Percentiles rank a stretch among this genome's conserved stretches.
These are phyloP conservation scores for Pneumocystis sp. DNA, from an alignment of 1,139 yeast species.

Conservation along the genomic window DNA sequence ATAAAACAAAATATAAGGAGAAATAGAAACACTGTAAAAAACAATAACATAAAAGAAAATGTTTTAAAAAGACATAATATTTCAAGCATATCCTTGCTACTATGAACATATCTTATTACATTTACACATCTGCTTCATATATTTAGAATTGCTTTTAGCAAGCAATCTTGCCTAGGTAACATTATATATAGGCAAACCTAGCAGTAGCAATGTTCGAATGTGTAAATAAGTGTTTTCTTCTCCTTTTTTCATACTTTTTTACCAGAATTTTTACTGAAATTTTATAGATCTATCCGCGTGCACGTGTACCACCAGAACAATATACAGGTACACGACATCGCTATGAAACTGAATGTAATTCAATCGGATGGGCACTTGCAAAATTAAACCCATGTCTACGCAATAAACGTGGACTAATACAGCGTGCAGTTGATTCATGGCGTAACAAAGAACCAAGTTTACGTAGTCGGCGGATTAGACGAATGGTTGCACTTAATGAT, in stretches of 20 bases:
- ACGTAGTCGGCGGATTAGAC: constrained; percentile 29
- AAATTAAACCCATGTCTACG: constrained; percentile 29
- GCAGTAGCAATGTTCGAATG: too few species aligned
- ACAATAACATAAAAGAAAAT: neutral
- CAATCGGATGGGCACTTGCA: constrained; percentile 33
- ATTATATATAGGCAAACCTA: too few species aligned
- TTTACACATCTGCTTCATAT: too few species aligned
- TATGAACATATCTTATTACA: too few species aligned
- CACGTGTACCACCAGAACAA: constrained; percentile 28
- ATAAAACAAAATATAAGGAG: neutral
- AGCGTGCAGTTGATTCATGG: constrained; percentile 38
- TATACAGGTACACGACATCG: constrained; percentile 32
- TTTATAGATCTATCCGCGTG: constrained; percentile 28
- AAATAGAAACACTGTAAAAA: too few species aligned
- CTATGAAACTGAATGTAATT: constrained; percentile 34
- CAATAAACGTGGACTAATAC: constrained; percentile 32
- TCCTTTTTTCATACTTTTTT: too few species aligned
- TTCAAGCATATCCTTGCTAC: too few species aligned
- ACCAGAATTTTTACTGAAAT: neutral
- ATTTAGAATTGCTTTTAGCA: too few species aligned
- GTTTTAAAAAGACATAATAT: too few species aligned
- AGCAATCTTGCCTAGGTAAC: neutral
- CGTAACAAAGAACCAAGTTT: constrained; percentile 30
- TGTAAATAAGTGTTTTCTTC: neutral
- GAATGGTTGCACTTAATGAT: constrained; percentile 2